phyloP scores from a whole-genome alignment of 2,329 filamentous ascomycete genomes.

The Fusarium longipes region DNA sequence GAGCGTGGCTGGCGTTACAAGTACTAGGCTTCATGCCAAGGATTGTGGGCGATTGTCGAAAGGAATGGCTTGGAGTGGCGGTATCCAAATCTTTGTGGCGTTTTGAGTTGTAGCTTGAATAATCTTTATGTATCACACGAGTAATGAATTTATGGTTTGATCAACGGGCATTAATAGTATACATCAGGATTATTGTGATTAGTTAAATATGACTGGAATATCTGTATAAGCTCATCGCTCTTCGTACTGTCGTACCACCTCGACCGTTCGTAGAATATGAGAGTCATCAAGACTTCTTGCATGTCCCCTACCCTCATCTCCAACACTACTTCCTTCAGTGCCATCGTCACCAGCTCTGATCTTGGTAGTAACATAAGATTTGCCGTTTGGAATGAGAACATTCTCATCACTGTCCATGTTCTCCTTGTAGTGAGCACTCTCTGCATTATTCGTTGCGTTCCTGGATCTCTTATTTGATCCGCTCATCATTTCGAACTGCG shows the following conservation, averaged over 20 bases:
- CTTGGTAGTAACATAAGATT: constrained; percentile 14
- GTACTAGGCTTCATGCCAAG: neutral
- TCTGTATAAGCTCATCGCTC: neutral
- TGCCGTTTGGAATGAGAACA: constrained; percentile 13
- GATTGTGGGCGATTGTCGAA: no score
- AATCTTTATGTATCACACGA: neutral
- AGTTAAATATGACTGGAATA: neutral
- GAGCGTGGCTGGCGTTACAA: constrained; percentile 32
- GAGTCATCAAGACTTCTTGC: constrained; percentile 15
- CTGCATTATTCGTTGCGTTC: neutral
- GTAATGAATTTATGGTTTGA: constrained; percentile 5
- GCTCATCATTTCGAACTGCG: constrained; percentile 33
- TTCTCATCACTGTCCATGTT: constrained; percentile 26
- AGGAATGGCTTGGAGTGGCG: neutral
- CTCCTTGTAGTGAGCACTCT: constrained; percentile 9
- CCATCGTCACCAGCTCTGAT: constrained; percentile 6
- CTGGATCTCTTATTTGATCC: constrained; percentile 10
- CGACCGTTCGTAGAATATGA: constrained; percentile 23
- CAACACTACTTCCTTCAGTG: neutral
- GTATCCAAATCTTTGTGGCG: neutral
- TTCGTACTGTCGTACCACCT: constrained; percentile 26
- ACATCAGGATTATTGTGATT: neutral
- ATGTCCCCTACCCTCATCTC: neutral
- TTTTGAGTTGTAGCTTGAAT: neutral
- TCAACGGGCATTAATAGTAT: accelerated